phyloP scores from a whole-genome alignment of 306 rosid genomes.

The Myrica gale region DNA sequence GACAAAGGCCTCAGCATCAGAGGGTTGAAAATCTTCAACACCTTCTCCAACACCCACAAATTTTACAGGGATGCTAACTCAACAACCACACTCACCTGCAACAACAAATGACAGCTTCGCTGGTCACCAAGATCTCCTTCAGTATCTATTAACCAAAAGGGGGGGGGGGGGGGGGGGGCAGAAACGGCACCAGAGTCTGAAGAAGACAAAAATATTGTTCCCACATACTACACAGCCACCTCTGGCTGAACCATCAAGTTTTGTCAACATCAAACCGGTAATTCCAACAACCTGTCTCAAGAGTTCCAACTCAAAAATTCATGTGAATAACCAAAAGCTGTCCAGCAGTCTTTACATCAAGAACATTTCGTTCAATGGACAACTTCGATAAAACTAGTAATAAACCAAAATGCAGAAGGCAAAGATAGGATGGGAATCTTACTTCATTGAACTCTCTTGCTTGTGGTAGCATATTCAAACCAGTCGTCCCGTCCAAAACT shows the following conservation, averaged over 20 bases:
- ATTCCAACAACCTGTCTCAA: constrained; percentile 75
- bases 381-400: constrained; percentile 8
- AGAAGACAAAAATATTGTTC: background rate
- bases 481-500: constrained; percentile 96
- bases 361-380: background rate
- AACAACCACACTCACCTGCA: constrained; percentile 91
- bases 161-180: no score
- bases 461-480: constrained; percentile 97
- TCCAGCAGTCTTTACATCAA: background rate
- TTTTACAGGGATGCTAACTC: constrained; percentile 93
- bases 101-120: constrained; percentile 22
- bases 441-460: constrained; percentile 95
- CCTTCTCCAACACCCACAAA: constrained; percentile 96
- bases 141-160: constrained; percentile 6
- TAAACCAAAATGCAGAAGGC: constrained; percentile 24
- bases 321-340: background rate
- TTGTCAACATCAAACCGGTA: constrained; percentile 87
- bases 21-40: constrained; percentile 90
- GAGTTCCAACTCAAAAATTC: constrained; percentile 25
- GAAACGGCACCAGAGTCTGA: no score
- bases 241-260: constrained; percentile 95
- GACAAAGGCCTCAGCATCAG: constrained; percentile 91
- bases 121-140: background rate
- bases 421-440: constrained; percentile 24
- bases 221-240: constrained; percentile 95